Evolutionary conservation across 129 eudicot species (phyloP), one percentile per base, ranked within the genome.

Genomic region (Arctium minus): DNA sequence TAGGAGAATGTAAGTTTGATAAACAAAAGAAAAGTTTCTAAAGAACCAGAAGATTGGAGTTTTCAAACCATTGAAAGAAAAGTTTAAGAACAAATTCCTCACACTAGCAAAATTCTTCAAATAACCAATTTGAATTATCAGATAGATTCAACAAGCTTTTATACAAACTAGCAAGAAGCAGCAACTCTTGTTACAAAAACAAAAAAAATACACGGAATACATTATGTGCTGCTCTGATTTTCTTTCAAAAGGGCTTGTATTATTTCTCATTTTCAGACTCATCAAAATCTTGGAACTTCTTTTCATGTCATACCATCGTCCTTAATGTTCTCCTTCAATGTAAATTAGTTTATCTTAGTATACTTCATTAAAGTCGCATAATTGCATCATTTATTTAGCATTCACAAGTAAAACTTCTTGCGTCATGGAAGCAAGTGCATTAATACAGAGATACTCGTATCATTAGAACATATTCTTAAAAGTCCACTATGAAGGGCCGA

Each of bases 71-170:
- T 73, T 39, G 38, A 39, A 73, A 74, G 62, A 74, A 9, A 18
- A 30, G 13, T n/a, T 74, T 8, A 7, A 0, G 15, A 3, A 72
- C 39, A 6, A 31, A 71, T 9, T 73, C 56, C 56, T 31, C 5
- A 12, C 27, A 72, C 46, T 39, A 38, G n/a, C 78, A 39, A 74
- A 74, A 74, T 40, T 30, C 60, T 74, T 74, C 77, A 40, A 73
- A 39, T 7, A 37, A 44, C 30, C 77, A 72, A 60, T 15, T 18
- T 60, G 2, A 60, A 60, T 17, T 18, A 60, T 17, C 68, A 60
- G 68, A 17, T 48, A 8, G 10, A 17, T 60, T 17, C 29, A 60
- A 60, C 8, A 60, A 60, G 22, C n/a, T 60, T 60, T 60, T 30
- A 17, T 10, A 48, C 60, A 48, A 48, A 48, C 60, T 11, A 48